Base-by-base conservation (phyloP, 352 stramenopile species). In the Phytophthora colocasiae region DNA sequence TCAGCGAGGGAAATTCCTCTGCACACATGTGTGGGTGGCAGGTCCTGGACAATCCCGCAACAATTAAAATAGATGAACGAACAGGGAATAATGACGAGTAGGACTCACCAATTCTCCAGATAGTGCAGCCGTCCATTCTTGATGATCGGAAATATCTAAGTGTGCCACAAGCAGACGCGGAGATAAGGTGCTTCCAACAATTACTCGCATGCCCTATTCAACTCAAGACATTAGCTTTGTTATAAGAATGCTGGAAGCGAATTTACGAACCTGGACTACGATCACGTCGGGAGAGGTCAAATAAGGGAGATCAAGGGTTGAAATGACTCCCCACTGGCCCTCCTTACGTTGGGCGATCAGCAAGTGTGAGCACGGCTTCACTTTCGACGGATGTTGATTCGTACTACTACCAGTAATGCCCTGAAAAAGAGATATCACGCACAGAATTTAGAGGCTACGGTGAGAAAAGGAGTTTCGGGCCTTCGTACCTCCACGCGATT, bases 121-220 rank as follows among this genome's bases (percentile, higher is more conserved):
- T 2, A 85, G 31, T 6, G 55, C 61, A 4, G 56, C 50, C 4
- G 63, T 71, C 78, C 78, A 90, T n/a, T 63, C 32, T 53, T 63
- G 51, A 7, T 31, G 22, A 4, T 74, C 48, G 4, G 64, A 64
- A 24, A 67, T 55, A 31, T 71, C 50, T 51, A 87, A 68, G 48
- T 87, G 81, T 4, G 58, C 55, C 19, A 75, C 63, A 11, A 77
- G 14, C 29, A 90, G 50, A n/a, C 50, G 58, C 32, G 74, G 63
- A 3, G 75, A 69, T 26, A 88, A 69, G 8, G 62, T 77, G 43
- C 81, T 87, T 26, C 78, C 78, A 3, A 90, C 19, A 22, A 85
- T 63, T 19, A 69, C 49, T 6, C 77, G 69, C 65, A 77, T 67
- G 7, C 59, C 69, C 78, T 87, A 50, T 26, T 54, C 4, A 11